Conservation (phyloP, 305 asterid genomes). For the Euphrasia arctica region DNA sequence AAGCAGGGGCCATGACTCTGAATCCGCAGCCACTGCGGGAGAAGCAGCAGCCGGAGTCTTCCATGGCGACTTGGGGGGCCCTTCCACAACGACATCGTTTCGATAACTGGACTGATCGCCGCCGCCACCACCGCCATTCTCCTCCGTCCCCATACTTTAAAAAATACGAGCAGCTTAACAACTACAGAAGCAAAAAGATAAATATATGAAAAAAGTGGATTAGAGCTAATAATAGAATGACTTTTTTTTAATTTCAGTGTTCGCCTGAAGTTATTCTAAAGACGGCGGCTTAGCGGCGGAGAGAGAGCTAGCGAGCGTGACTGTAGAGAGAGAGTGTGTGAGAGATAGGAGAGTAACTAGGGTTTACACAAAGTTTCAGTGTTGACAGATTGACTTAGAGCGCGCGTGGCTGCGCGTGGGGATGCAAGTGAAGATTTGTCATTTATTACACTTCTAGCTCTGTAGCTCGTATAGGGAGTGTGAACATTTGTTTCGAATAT, state of each 20-base stretch:
- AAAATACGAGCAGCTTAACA: constrained; percentile 2
- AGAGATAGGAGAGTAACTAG: constrained; percentile 30
- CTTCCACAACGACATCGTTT: constrained; percentile 32
- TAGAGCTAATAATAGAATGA: constrained; percentile 9
- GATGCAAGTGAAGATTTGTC: not conserved
- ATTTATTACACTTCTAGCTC: too few relatives aligned
- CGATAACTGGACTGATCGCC: constrained; percentile 49
- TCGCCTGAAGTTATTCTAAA: constrained; percentile 2
- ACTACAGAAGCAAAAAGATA: not conserved
- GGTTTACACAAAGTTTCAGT: constrained; percentile 36
- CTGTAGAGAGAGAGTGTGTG: constrained; percentile 19
- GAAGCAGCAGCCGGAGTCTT: constrained; percentile 49
- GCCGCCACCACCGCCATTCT: constrained; percentile 36
- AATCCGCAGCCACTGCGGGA: constrained; percentile 45
- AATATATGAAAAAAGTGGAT: not conserved
- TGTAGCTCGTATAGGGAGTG: too few relatives aligned
- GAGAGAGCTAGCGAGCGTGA: constrained; percentile 24
- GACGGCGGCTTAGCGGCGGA: constrained; percentile 28
- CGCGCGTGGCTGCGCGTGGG: not conserved
- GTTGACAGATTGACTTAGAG: constrained; percentile 29
- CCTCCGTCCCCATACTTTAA: constrained; percentile 48
- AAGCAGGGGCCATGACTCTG: constrained; percentile 80
- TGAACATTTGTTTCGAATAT: too few relatives aligned
- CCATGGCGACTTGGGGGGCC: constrained; percentile 73
- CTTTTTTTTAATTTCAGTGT: too few relatives aligned